Evolutionary conservation across 164 flowering plant genomes (phyloP).

Genomic region (Platanus orientalis): DNA sequence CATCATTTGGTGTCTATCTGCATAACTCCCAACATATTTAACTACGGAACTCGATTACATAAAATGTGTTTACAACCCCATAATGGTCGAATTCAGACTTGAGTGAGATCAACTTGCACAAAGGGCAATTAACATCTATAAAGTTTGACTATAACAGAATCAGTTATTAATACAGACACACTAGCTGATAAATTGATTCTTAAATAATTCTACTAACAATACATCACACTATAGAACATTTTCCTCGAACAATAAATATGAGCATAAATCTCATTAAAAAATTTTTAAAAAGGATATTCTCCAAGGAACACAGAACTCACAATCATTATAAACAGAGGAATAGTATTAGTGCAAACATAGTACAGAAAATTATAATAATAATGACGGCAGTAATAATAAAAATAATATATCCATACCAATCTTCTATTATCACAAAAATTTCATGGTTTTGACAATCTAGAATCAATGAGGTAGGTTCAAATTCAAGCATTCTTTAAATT

Average conservation of each 20-base stretch:
- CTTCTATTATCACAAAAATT: neutral
- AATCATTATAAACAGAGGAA: neutral
- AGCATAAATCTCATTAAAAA: no score
- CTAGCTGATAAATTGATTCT: neutral
- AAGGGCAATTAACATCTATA: neutral
- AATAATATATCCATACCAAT: neutral
- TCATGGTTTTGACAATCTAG: neutral
- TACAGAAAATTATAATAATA: no score
- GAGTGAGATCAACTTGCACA: no score
- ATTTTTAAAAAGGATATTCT: neutral
- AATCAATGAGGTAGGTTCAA: slow-evolving; percentile 64
- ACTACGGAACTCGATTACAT: no score
- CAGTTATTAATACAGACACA: neutral
- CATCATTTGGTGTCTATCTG: no score
- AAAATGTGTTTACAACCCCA: no score
- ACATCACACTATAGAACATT: neutral
- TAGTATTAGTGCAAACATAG: neutral
- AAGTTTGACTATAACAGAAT: no score
- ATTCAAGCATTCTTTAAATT: neutral
- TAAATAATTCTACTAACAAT: neutral
- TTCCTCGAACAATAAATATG: neutral
- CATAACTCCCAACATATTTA: no score
- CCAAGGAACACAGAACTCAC: neutral
- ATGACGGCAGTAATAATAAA: no score
- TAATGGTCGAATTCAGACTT: no score